phyloP scores from a whole-genome alignment of 768 basidiomycete species.

The Polyporus arcularius region DNA sequence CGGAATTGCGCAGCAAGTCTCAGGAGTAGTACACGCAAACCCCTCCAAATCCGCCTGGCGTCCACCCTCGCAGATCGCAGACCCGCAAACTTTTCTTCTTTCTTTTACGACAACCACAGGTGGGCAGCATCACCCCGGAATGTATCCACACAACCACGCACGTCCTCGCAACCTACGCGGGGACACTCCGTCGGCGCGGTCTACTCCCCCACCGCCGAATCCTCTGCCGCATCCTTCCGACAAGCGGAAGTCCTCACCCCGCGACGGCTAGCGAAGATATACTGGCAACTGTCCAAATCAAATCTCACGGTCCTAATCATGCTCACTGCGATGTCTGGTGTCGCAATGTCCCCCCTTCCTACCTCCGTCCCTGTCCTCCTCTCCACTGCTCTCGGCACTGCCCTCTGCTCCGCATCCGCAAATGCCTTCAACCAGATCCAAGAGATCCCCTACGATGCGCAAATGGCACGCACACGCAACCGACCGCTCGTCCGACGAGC shows the following conservation, averaged over 20 bases:
- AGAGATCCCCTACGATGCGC: conserved; percentile 94
- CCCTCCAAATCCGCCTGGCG: conserved; percentile 9
- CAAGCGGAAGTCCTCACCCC: conserved; percentile 44
- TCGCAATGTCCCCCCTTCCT: conserved; percentile 89
- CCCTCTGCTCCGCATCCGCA: conserved; percentile 89
- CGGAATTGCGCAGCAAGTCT: conserved; percentile 13
- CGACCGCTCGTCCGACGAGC: conserved; percentile 84
- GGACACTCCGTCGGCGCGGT: conserved; percentile 18
- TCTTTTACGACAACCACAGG: conserved; percentile 63
- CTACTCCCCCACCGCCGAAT: conserved; percentile 16
- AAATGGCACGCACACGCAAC: conserved; percentile 89
- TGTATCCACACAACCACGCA: not conserved
- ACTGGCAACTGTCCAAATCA: conserved; percentile 81
- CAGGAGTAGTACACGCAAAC: conserved; percentile 3
- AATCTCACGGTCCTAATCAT: conserved; percentile 83
- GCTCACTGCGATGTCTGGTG: conserved; percentile 87
- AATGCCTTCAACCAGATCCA: conserved; percentile 95
- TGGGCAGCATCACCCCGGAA: conserved; percentile 38
- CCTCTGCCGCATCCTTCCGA: conserved; percentile 24
- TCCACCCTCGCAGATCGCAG: conserved; percentile 20
- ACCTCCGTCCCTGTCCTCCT: conserved; percentile 82
- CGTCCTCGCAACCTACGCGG: conserved; percentile 5
- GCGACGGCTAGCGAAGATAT: conserved; percentile 58
- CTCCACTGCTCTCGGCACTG: conserved; percentile 85
- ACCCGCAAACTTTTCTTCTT: conserved; percentile 46